phyloP scores from a whole-genome alignment of 1,284 basidiomycete species.

The Malassezia dermatis region DNA sequence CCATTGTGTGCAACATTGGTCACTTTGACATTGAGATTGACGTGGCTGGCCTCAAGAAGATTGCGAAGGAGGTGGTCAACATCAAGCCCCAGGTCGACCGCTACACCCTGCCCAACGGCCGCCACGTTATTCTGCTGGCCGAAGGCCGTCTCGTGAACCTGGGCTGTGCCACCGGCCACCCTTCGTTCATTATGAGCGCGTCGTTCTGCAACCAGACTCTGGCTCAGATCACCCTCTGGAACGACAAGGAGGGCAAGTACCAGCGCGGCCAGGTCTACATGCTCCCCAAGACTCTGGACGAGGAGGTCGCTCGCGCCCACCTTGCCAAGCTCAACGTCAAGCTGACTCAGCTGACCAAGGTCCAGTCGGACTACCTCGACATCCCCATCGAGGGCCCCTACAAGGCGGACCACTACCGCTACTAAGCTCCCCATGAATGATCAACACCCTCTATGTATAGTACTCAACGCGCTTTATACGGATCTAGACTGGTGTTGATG shows the following conservation, averaged over 20 bases:
- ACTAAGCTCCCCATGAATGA: conserved; percentile 25
- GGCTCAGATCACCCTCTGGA: conserved; percentile 97
- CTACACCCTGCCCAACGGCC: conserved; percentile 63
- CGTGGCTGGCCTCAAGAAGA: conserved; percentile 94
- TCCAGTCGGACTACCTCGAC: conserved; percentile 85
- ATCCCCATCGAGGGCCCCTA: conserved; percentile 80
- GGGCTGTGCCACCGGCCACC: conserved; percentile 60
- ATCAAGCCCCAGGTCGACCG: conserved; percentile 99
- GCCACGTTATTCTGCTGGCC: conserved; percentile 88
- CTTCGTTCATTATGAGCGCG: conserved; percentile 93
- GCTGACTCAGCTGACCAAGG: conserved; percentile 67
- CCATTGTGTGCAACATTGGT: conserved; percentile 97
- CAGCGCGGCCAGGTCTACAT: conserved; percentile 54
- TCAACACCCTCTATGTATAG: conserved; percentile 18
- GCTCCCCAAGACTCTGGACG: conserved; percentile 93
- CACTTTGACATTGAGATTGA: conserved; percentile 99
- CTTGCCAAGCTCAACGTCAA: conserved; percentile 83
- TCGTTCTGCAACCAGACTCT: conserved; percentile 98
- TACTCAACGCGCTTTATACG: conserved; percentile 20
- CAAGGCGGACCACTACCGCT: conserved; percentile 53
- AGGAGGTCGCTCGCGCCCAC: conserved; percentile 96
- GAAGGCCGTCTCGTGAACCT: conserved; percentile 98
- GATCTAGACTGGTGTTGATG: conserved; percentile 8
- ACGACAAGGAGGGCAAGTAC: conserved; percentile 63
- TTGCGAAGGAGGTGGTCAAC: conserved; percentile 73